Percentiles rank a stretch among this genome's conserved stretches.
Evolutionary conservation across 805 yeast genomes (phyloP).

Genomic region (Kuraishia cidri): DNA sequence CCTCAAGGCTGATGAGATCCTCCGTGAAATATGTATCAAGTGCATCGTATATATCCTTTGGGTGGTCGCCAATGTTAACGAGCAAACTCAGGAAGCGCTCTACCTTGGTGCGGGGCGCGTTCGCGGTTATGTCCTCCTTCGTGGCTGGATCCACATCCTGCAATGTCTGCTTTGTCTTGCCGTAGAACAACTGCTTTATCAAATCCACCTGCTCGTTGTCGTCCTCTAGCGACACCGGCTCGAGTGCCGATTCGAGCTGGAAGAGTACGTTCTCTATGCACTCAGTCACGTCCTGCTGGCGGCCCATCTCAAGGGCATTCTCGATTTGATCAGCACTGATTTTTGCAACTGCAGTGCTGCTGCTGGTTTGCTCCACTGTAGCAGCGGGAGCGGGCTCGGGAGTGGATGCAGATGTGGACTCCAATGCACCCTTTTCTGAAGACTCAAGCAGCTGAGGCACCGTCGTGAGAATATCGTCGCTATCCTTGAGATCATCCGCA

Average conservation of each 20-base stretch:
- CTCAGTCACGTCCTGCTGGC: constrained; percentile 97
- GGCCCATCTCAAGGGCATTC: constrained; percentile 68
- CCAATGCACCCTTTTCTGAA: background rate
- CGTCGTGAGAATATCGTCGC: background rate
- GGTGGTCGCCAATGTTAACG: constrained; percentile 83
- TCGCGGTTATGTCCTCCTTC: constrained; percentile 16
- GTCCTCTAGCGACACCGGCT: constrained; percentile 52
- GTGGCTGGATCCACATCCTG: constrained; percentile 31
- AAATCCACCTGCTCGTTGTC: constrained; percentile 82
- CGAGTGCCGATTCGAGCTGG: constrained; percentile 83
- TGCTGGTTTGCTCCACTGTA: too few species aligned
- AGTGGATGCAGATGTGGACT: background rate
- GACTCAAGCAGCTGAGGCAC: background rate
- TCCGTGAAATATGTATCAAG: constrained; percentile 77
- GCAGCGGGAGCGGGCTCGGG: background rate
- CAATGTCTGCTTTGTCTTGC: constrained; percentile 74
- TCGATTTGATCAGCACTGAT: constrained; percentile 60
- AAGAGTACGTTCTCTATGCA: constrained; percentile 90
- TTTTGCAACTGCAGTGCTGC: constrained; percentile 12
- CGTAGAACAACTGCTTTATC: constrained; percentile 74
- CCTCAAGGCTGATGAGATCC: constrained; percentile 59
- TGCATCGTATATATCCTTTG: constrained; percentile 84
- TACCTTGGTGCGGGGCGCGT: constrained; percentile 31
- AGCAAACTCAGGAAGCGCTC: constrained; percentile 78
- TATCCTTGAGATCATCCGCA: background rate